Base-by-base conservation (phyloP, 352 stramenopile species). In the Detonula confervacea region DNA sequence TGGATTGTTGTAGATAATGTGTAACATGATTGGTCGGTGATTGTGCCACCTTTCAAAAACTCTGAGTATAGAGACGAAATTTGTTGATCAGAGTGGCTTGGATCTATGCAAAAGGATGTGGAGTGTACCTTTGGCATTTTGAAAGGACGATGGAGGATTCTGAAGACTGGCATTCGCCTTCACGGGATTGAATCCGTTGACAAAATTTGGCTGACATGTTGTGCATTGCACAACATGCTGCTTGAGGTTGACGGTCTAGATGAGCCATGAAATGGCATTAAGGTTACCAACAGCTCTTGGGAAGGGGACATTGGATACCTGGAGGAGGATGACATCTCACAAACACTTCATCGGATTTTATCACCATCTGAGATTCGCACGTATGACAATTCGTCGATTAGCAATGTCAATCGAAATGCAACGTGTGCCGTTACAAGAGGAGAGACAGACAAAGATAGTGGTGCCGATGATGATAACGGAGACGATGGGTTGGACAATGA, bases 221-320 rank as follows among this genome's bases (percentile, higher is more conserved):
- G 74, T 63, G 64, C 72, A 62, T 57, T 82, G n/a, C 74, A 82
- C 42, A 82, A 82, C 55, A 68, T 66, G 62, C 30, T 80, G 30
- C 63, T 80, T 25, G 70, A 70, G 14, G 42, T 70, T 14, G 63
- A 80, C 54, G 73, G 65, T 30, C 14, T 73, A 6, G 30, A 33
- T 51, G 14, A 62, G 16, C 12, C 6, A 3, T 62, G 54, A 29
- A 22, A 59, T 59, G 49, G 49, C 11, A 25, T 27, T 5, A 30
- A 42, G 11, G 33, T 30, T 4, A n/a, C 20, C 9, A 59, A 18
- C 3, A 55, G 33, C 8, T 3, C 22, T 59, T 69, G 60, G 60
- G 18, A 69, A 49, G 16, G 16, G 18, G 60, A 69, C 24, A 42
- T 39, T 25, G 39, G 42, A 54, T 24, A 22, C n/a, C 46, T 54